These are phyloP conservation scores for Stevia rebaudiana DNA, from an alignment of 140 eudicot genomes.

Conservation along the genomic window DNA sequence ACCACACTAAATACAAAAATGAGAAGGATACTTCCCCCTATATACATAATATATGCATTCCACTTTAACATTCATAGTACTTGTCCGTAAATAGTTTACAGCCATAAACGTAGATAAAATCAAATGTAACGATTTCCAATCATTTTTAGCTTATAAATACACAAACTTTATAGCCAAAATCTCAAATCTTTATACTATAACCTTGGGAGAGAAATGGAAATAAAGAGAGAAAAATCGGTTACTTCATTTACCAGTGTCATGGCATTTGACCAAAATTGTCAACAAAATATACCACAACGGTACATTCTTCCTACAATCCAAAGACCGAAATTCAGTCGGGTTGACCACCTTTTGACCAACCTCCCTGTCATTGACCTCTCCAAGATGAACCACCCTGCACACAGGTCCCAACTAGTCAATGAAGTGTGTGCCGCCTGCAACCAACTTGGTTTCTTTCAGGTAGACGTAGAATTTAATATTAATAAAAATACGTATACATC, in stretches of 20 bases:
- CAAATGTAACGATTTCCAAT: conserved; percentile 1
- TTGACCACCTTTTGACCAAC: conserved; percentile 1
- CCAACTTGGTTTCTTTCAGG: conserved; percentile 65
- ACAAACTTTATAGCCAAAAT: conserved; percentile 1
- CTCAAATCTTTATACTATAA: conserved; percentile 9
- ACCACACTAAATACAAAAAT: neutral
- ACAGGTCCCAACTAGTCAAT: conserved; percentile 30
- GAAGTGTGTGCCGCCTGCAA: conserved; percentile 51
- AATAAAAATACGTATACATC: conserved; percentile 5
- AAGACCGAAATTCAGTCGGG: conserved; percentile 32
- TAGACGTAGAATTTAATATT: conserved; percentile 19
- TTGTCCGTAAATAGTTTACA: conserved; percentile 13
- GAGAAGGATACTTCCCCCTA: conserved; percentile 19
- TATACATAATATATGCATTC: neutral
- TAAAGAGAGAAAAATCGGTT: conserved; percentile 22
- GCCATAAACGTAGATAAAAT: conserved; percentile 5
- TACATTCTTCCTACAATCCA: conserved; percentile 46
- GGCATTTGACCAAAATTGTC: conserved; percentile 35
- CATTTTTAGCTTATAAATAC: conserved; percentile 33
- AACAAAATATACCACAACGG: conserved; percentile 35
- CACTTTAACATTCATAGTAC: conserved; percentile 22
- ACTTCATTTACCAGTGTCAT: conserved; percentile 49
- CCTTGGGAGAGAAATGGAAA: conserved; percentile 24
- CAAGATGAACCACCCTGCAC: conserved; percentile 33
- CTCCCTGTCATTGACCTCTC: conserved; percentile 57